Evolutionary conservation across 1,284 basidiomycete species (phyloP), one percentile per base, ranked within the genome.

Genomic region (Coniferiporia sulphurascens): DNA sequence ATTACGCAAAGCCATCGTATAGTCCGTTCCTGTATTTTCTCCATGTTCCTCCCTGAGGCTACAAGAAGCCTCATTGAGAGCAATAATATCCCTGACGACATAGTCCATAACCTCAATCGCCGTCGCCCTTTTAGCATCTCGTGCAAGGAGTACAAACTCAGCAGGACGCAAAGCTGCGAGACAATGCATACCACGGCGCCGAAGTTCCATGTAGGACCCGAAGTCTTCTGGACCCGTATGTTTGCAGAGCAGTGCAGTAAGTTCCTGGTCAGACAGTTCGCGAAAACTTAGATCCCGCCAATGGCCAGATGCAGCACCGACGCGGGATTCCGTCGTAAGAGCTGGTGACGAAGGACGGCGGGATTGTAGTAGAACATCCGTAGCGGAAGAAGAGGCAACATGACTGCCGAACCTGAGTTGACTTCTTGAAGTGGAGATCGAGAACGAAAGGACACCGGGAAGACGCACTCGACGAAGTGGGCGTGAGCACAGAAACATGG

Each of bases 401-500:
- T 21, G 44, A 46, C 8, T 12, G 15, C 17, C 19, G 44, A 34
- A 15, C 34, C 19, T 27, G 13, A 34, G 15, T 5, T 43, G 32
- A 12, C 22, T 22, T 4, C 53, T 46, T 17, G 21, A 22, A 8
- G 27, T 3, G 22, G 34, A 49, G 15, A 19, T 19, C 19, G 12
- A 13, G 15, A 7, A 17, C 13, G 36, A 19, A 17, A 44, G n/a
- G 12, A n/a, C 3, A 6, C 46, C 32, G 15, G 43, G 22, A 48
- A 35, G 34, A 44, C 56, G 58, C 61, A 49, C 57, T 66, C 60
- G 51, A 44, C 55, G 51, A 54, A 64, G 46, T 59, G 55, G 55
- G 55, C 59, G 58, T 60, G 63, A 64, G 65, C 66, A 62, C 62
- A 64, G 63, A 62, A 65, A 65, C 67, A 68, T 68, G 66, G 64